phyloP scores from a whole-genome alignment of 2,329 filamentous ascomycete species.

The Chaetomiaceae sp. region DNA sequence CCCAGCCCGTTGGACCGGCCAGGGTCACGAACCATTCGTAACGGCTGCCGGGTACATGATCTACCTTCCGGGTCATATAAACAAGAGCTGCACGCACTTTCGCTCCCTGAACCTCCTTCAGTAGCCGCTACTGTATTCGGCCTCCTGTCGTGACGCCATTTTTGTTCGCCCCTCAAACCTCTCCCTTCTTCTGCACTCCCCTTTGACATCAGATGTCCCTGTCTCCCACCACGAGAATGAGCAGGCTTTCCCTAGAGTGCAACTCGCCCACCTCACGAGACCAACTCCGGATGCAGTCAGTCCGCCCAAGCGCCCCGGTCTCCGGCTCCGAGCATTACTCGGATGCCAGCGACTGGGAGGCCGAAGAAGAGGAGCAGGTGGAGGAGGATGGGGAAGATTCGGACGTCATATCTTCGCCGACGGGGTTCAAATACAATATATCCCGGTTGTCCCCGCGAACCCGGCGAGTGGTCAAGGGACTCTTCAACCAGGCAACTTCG shows the following conservation, averaged over 20 bases:
- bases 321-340: constrained; percentile 8
- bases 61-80: constrained; percentile 7
- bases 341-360: constrained; percentile 26
- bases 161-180: neutral
- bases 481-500: constrained; percentile 33
- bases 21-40: neutral
- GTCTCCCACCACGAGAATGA: constrained; percentile 34
- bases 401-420: constrained; percentile 35
- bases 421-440: constrained; percentile 39
- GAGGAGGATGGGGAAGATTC: constrained; percentile 29
- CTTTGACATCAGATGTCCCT: constrained; percentile 30
- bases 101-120: neutral
- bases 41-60: neutral
- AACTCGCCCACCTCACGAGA: constrained; percentile 36
- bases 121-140: constrained; percentile 1
- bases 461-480: constrained; percentile 39
- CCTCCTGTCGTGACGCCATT: neutral
- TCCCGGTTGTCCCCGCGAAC: constrained; percentile 36
- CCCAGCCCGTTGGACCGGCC: constrained; percentile 8
- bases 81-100: neutral
- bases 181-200: constrained; percentile 13
- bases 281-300: constrained; percentile 28
- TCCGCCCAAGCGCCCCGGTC: constrained; percentile 9
- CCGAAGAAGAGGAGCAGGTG: constrained; percentile 31
- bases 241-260: constrained; percentile 39